Base-by-base conservation (phyloP, 1,284 basidiomycete species). In the Puccinia triticina region DNA sequence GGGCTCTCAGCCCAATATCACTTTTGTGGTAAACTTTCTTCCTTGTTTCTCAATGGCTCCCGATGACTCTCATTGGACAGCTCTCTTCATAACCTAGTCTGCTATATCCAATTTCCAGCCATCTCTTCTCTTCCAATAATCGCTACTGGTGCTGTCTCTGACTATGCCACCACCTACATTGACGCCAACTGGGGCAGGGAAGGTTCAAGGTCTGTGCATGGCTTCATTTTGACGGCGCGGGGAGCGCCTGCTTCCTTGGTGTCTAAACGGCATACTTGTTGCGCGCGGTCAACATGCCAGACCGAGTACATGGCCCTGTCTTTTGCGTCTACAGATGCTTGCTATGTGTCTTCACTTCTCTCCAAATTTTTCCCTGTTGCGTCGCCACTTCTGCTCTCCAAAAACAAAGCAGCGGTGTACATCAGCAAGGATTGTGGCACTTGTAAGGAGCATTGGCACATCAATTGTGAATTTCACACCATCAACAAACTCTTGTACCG, bases 131-230 rank as follows among this genome's bases (percentile, higher is more conserved):
- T 80, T 12, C 26, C 37, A 11, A 59, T 80, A 14, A 10, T 59
- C 16, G 43, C 55, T 0, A 1, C 14, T 21, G 26, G 1, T n/a
- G 34, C 12, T 8, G 7, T 11, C 2, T 16, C 16, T 2, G 50
- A 12, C 11, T n/a, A n/a, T n/a, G 2, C 73, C 2, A 57, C 40
- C 12, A 73, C 69, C 12, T 80, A 26, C n/a, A 34, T 80, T 12
- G 69, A 80, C 37, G 78, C 78, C 1, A 80, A 80, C 55, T 80
- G 78, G 78, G 78, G 67, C 5, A 69, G 78, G 0, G 34, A 80
- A 57, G 46, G 32, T 48, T 29, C 55, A 7, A 59, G 55, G 29
- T 59, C 55, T 5, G 29, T 29, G 21, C 5, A 59, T 21, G 55
- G 21, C 3, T 69, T 43, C 50, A 57, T 80, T 2, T 59, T 37